Conservation (phyloP, 2,329 filamentous ascomycete species). For the Colletotrichum cereale region DNA sequence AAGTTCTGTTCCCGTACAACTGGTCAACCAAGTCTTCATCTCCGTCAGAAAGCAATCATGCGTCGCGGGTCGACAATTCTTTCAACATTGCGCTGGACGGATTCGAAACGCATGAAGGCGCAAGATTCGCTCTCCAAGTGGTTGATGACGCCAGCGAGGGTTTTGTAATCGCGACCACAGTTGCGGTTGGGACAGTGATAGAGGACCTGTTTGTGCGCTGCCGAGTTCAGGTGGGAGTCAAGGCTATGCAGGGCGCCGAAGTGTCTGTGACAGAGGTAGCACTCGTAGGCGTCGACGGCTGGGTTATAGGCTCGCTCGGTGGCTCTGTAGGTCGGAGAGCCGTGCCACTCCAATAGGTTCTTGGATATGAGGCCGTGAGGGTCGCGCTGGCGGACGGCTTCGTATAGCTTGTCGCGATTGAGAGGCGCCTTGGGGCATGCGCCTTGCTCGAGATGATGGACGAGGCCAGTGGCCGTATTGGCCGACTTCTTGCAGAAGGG, state of each 20-base stretch:
- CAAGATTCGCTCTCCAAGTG: conserved; percentile 61
- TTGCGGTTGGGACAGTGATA: conserved; percentile 55
- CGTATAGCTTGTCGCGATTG: conserved; percentile 63
- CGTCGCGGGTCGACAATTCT: conserved; percentile 11
- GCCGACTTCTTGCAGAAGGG: conserved; percentile 65
- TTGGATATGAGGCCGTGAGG: conserved; percentile 62
- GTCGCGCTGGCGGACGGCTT: conserved; percentile 60
- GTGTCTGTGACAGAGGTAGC: conserved; percentile 63
- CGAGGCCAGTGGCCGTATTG: conserved; percentile 65
- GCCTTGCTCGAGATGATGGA: conserved; percentile 69
- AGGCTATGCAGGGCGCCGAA: conserved; percentile 56
- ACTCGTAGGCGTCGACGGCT: conserved; percentile 55
- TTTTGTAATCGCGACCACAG: conserved; percentile 54
- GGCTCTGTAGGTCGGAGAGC: conserved; percentile 51
- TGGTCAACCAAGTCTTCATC: no score
- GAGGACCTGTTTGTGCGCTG: conserved; percentile 54
- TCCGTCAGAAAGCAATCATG: conserved; percentile 14
- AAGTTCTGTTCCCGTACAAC: background rate
- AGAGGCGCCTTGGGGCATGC: conserved; percentile 62
- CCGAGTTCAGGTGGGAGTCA: conserved; percentile 67
- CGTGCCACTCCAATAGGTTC: conserved; percentile 61
- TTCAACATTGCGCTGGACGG: conserved; percentile 47
- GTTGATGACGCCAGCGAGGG: conserved; percentile 54
- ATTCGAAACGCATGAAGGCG: conserved; percentile 52
- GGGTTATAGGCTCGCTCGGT: conserved; percentile 60